These are phyloP conservation scores for Gentiana dahurica DNA, from an alignment of 257 asterid genomes.

Conservation along the genomic window DNA sequence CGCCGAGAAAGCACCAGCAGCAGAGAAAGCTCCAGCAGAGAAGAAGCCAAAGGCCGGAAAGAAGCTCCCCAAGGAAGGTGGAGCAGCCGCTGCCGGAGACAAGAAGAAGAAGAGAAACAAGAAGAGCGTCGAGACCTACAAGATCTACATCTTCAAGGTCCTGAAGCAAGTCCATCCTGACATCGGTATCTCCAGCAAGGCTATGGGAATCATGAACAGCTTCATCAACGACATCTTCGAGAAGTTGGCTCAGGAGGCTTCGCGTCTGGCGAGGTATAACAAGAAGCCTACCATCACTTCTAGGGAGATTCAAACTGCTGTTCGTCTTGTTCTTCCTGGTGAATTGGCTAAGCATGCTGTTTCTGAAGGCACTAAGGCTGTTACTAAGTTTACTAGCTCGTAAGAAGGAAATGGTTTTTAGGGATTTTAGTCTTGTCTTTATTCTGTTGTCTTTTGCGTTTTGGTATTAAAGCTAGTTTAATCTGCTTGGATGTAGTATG, in stretches of 20 bases:
- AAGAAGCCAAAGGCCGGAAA: slow-evolving; percentile 56
- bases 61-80: slow-evolving; percentile 45
- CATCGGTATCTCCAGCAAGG: slow-evolving; percentile 62
- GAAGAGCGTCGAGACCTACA: slow-evolving; percentile 50
- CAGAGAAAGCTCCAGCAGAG: slow-evolving; percentile 40
- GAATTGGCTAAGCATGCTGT: slow-evolving; percentile 63
- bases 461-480: no score
- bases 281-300: slow-evolving; percentile 71
- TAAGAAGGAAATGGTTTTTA: slow-evolving; percentile 5
- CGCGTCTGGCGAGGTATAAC: slow-evolving; percentile 44
- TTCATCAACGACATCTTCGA: slow-evolving; percentile 60
- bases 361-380: slow-evolving; percentile 64
- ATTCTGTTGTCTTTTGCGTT: not conserved
- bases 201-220: slow-evolving; percentile 73
- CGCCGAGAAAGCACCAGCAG: slow-evolving; percentile 21
- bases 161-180: slow-evolving; percentile 64
- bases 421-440: not conserved
- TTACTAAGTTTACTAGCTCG: slow-evolving; percentile 59
- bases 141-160: slow-evolving; percentile 71
- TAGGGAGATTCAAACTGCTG: slow-evolving; percentile 61
- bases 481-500: no score
- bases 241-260: slow-evolving; percentile 47
- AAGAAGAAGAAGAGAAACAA: slow-evolving; percentile 48
- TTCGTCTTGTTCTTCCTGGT: slow-evolving; percentile 52
- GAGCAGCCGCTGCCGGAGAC: slow-evolving; percentile 27